A percentile compares a stretch with the other conserved stretches of the same genome.
phyloP scores from a whole-genome alignment of 306 rosid genomes.

The Cajanus cajan region DNA sequence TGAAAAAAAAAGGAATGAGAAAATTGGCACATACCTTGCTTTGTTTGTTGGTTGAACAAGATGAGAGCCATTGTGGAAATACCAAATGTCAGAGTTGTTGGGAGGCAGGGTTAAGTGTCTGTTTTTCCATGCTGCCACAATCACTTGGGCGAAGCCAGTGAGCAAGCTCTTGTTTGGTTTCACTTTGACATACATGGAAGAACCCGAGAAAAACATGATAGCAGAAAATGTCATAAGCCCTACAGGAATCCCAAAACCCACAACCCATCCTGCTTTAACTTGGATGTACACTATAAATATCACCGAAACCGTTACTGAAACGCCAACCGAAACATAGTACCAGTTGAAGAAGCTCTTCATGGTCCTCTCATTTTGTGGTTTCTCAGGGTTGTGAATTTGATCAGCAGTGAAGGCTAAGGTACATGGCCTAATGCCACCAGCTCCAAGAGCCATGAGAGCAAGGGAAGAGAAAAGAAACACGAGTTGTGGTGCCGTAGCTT shows the following conservation, averaged over 20 bases:
- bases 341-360: conserved; percentile 74
- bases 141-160: conserved; percentile 51
- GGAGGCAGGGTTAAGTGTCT: conserved; percentile 50
- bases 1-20: background rate
- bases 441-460: conserved; percentile 67
- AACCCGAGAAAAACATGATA: conserved; percentile 61
- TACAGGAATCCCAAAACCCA: conserved; percentile 69
- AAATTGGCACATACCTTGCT: conserved; percentile 51
- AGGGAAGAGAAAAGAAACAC: conserved; percentile 51
- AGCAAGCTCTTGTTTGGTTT: conserved; percentile 58
- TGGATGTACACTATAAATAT: conserved; percentile 67
- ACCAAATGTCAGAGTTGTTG: conserved; percentile 47
- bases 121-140: conserved; percentile 65
- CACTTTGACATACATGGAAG: conserved; percentile 43
- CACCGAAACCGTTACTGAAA: conserved; percentile 51
- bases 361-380: conserved; percentile 41
- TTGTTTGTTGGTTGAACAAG: conserved; percentile 62
- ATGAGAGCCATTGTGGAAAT: conserved; percentile 46
- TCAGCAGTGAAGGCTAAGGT: conserved; percentile 80
- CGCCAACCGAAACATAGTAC: conserved; percentile 76
- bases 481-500: conserved; percentile 40
- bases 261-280: conserved; percentile 53
- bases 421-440: conserved; percentile 81
- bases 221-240: conserved; percentile 66
- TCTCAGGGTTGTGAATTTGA: conserved; percentile 51